These are phyloP conservation scores for Shiraia bambusicola DNA, from an alignment of 2,329 filamentous ascomycete species.

Conservation along the genomic window DNA sequence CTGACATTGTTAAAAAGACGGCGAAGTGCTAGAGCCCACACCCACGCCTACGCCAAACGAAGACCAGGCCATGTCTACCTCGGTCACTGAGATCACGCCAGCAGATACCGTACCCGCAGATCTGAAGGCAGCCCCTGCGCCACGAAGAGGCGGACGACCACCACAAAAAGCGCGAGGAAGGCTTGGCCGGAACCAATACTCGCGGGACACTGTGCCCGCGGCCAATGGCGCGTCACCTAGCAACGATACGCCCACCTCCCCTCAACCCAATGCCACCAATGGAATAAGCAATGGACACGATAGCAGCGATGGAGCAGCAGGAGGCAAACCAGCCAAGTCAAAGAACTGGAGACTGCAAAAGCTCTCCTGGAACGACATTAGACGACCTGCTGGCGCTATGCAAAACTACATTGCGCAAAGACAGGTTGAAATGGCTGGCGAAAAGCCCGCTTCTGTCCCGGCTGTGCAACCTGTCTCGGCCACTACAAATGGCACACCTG, in stretches of 20 bases:
- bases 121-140: conserved; percentile 29
- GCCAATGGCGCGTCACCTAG: conserved; percentile 39
- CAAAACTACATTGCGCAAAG: conserved; percentile 88
- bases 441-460: conserved; percentile 35
- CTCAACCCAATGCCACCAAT: conserved; percentile 35
- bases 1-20: conserved; percentile 30
- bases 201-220: conserved; percentile 35
- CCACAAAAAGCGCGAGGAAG: conserved; percentile 36
- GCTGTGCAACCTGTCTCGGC: conserved; percentile 25
- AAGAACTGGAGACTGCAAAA: conserved; percentile 57
- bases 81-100: conserved; percentile 26
- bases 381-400: conserved; percentile 78
- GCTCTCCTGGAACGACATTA: conserved; percentile 85
- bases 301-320: conserved; percentile 57
- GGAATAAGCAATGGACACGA: conserved; percentile 46
- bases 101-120: conserved; percentile 29
- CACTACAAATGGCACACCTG: conserved; percentile 25
- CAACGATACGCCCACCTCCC: conserved; percentile 33
- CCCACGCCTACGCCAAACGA: conserved; percentile 27
- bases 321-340: conserved; percentile 61
- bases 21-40: conserved; percentile 28
- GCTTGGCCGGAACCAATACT: conserved; percentile 44
- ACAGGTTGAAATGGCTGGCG: conserved; percentile 80
- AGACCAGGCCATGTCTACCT: conserved; percentile 25
- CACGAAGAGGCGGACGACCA: conserved; percentile 39